These are phyloP conservation scores for Phylloporus scabripes DNA, from an alignment of 768 basidiomycete genomes.

Conservation along the genomic window DNA sequence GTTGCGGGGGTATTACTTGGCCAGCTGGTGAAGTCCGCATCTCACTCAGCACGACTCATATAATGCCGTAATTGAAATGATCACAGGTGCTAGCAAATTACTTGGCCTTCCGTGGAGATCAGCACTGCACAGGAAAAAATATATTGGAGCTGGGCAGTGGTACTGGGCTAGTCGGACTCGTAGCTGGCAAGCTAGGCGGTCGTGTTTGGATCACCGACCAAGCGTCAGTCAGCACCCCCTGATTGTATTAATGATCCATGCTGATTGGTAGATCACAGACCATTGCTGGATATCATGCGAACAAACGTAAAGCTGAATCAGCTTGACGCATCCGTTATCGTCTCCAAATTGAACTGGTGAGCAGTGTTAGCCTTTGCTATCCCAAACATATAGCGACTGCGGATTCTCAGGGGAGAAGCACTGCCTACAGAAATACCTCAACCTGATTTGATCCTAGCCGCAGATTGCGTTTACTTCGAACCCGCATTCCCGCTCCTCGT, in stretches of 20 bases:
- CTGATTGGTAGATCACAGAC: slow-evolving; percentile 41
- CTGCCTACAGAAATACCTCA: slow-evolving; percentile 42
- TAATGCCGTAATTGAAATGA: not conserved
- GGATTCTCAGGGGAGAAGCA: slow-evolving; percentile 54
- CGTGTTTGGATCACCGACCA: slow-evolving; percentile 87
- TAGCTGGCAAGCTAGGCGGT: slow-evolving; percentile 62
- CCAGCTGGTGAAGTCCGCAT: slow-evolving; percentile 77
- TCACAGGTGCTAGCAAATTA: slow-evolving; percentile 73
- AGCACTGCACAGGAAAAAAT: slow-evolving; percentile 47
- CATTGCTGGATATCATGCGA: slow-evolving; percentile 72
- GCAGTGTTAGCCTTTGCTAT: slow-evolving; percentile 19
- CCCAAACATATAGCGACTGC: not conserved
- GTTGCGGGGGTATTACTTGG: slow-evolving; percentile 92
- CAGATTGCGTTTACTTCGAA: slow-evolving; percentile 96
- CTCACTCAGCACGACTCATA: not conserved
- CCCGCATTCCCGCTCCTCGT: slow-evolving; percentile 87
- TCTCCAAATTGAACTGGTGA: slow-evolving; percentile 80
- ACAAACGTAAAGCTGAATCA: slow-evolving; percentile 66
- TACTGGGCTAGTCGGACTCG: slow-evolving; percentile 89
- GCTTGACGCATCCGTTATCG: slow-evolving; percentile 46
- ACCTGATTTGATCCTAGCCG: slow-evolving; percentile 75
- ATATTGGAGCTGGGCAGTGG: slow-evolving; percentile 87
- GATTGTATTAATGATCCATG: slow-evolving; percentile 2
- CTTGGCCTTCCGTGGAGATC: slow-evolving; percentile 50
- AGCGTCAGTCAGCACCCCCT: slow-evolving; percentile 51